A percentile compares a stretch with the other conserved stretches of the same genome.
phyloP scores from a whole-genome alignment of 495 filamentous ascomycete genomes.

The Aspergillus sclerotiicarbonarius region DNA sequence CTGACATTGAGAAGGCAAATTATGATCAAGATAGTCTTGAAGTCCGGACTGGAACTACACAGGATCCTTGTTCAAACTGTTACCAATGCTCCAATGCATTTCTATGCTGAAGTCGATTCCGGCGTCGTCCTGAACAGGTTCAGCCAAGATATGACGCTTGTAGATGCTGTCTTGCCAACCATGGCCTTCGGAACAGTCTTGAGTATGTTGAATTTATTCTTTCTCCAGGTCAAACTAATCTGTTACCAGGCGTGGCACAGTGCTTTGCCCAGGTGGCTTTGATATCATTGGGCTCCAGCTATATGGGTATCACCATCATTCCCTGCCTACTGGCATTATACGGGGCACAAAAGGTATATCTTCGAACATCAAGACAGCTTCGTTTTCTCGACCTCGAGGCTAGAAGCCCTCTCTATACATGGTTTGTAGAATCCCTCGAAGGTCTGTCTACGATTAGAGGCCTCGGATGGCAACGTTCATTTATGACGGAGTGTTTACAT shows the following conservation, averaged over 20 bases:
- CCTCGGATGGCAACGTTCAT: background rate
- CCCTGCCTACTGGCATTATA: background rate
- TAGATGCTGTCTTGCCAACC: background rate
- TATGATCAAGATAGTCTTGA: background rate
- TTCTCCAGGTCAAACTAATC: background rate
- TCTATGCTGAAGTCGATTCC: background rate
- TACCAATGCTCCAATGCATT: background rate
- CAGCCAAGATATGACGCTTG: slow-evolving; percentile 3
- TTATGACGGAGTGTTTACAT: background rate
- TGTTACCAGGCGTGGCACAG: background rate
- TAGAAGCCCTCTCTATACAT: background rate
- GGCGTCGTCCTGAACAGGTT: background rate
- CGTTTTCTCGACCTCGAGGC: background rate
- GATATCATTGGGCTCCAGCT: background rate
- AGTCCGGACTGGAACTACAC: background rate
- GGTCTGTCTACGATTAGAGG: background rate
- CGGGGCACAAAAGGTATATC: background rate
- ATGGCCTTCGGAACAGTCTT: slow-evolving; percentile 1
- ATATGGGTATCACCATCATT: slow-evolving; percentile 1
- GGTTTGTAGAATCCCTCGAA: background rate
- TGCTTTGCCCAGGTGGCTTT: background rate
- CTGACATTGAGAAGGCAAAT: slow-evolving; percentile 1
- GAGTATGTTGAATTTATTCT: background rate
- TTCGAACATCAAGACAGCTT: slow-evolving; percentile 1
- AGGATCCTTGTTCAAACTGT: background rate